A percentile compares a stretch with the other conserved stretches of the same genome.
These are phyloP conservation scores for Puccinia triticina DNA, from an alignment of 1,284 basidiomycete genomes.

Conservation along the genomic window DNA sequence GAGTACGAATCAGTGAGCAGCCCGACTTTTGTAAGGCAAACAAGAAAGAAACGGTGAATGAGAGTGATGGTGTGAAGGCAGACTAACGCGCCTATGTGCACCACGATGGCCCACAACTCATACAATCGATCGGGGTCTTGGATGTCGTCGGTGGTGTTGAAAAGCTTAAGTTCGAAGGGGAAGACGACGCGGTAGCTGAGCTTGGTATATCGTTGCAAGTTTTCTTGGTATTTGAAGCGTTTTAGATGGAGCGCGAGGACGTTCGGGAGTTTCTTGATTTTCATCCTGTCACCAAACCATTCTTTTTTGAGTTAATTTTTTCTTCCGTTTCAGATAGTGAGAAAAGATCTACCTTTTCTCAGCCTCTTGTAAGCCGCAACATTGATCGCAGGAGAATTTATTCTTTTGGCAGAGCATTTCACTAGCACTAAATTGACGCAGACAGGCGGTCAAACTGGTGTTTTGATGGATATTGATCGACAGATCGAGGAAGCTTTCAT, in stretches of 20 bases:
- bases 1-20: background rate
- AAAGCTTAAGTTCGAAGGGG: conserved; percentile 86
- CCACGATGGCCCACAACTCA: conserved; percentile 90
- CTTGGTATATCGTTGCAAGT: conserved; percentile 84
- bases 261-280: conserved; percentile 93
- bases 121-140: conserved; percentile 83
- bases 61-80: background rate
- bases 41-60: background rate
- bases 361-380: conserved; percentile 93
- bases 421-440: conserved; percentile 92
- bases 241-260: conserved; percentile 93
- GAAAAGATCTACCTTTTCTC: conserved; percentile 71
- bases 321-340: background rate
- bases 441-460: conserved; percentile 88
- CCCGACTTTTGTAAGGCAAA: conserved; percentile 2
- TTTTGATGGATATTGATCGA: conserved; percentile 99
- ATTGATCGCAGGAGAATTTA: conserved; percentile 98
- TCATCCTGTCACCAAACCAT: conserved; percentile 72
- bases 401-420: conserved; percentile 98
- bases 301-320: background rate
- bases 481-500: conserved; percentile 93
- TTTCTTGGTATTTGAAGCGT: conserved; percentile 96
- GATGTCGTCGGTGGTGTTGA: conserved; percentile 94
- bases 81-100: conserved; percentile 92
- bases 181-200: conserved; percentile 94